A percentile compares a stretch with the other conserved stretches of the same genome.
Evolutionary conservation across 805 yeast genomes (phyloP).

Genomic region (Candida lessepsii): DNA sequence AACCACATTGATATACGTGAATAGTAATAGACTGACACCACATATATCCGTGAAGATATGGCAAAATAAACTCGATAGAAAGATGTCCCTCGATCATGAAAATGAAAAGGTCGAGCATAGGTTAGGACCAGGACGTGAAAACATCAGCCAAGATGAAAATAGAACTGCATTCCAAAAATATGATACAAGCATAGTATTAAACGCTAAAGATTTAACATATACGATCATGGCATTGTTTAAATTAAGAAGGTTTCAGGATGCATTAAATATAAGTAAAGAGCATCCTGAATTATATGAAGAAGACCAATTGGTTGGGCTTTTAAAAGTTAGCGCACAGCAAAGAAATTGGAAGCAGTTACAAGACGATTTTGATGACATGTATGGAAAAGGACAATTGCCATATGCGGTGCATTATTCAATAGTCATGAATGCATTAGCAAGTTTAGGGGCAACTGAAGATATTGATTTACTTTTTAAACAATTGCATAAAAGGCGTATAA

Average conservation of each 20-base stretch:
- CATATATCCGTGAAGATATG: slow-evolving; percentile 7
- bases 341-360: slow-evolving; percentile 57
- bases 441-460: slow-evolving; percentile 45
- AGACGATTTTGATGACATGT: slow-evolving; percentile 53
- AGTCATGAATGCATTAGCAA: slow-evolving; percentile 60
- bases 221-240: slow-evolving; percentile 30
- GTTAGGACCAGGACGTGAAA: no score
- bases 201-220: slow-evolving; percentile 24
- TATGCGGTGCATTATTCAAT: slow-evolving; percentile 55
- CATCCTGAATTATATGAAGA: slow-evolving; percentile 44
- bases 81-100: neutral
- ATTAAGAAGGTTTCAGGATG: slow-evolving; percentile 21
- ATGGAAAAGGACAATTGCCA: slow-evolving; percentile 55
- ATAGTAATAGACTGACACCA: slow-evolving; percentile 6
- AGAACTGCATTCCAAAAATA: neutral
- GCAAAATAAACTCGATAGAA: slow-evolving; percentile 7
- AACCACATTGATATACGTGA: slow-evolving; percentile 9
- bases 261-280: slow-evolving; percentile 30
- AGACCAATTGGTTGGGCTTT: slow-evolving; percentile 47
- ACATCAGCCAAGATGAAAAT: neutral
- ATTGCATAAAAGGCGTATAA: slow-evolving; percentile 43
- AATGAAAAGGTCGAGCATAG: neutral
- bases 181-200: neutral
- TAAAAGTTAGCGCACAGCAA: slow-evolving; percentile 44
- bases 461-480: slow-evolving; percentile 52